phyloP scores from a whole-genome alignment of 176 grass and related monocot genomes.

The Tillandsia fasciculata region DNA sequence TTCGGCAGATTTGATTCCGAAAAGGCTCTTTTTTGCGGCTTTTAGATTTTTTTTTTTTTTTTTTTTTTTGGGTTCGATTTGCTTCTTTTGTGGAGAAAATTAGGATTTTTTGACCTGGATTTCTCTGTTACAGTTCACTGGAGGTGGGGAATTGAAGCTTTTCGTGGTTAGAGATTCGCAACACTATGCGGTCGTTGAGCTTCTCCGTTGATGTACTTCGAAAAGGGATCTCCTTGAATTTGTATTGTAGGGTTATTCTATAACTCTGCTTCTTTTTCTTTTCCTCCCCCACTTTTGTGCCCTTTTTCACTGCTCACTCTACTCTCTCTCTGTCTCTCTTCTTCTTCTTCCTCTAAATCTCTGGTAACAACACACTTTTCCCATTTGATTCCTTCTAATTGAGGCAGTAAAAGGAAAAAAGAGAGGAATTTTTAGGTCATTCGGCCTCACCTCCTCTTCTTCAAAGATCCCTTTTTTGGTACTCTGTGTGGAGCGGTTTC shows the following conservation, averaged over 20 bases:
- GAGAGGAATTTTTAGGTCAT: neutral
- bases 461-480: conserved; percentile 15
- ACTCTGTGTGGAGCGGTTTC: conserved; percentile 13
- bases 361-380: neutral
- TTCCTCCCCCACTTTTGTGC: neutral
- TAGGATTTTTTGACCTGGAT: conserved; percentile 11
- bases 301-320: neutral
- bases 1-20: neutral
- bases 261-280: conserved; percentile 19
- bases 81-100: neutral
- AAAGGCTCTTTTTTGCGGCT: neutral
- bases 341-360: neutral
- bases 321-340: neutral
- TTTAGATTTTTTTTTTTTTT: neutral
- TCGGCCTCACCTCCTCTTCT: neutral
- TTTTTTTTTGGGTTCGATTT: neutral
- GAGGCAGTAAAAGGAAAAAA: neutral
- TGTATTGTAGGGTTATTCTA: conserved; percentile 85
- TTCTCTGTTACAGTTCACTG: conserved; percentile 25
- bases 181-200: conserved; percentile 54
- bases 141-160: neutral
- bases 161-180: conserved; percentile 14
- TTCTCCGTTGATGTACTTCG: conserved; percentile 57
- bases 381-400: neutral
- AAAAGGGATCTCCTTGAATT: conserved; percentile 62